phyloP scores from a whole-genome alignment of 495 filamentous ascomycete genomes.

The Neurospora sp. region DNA sequence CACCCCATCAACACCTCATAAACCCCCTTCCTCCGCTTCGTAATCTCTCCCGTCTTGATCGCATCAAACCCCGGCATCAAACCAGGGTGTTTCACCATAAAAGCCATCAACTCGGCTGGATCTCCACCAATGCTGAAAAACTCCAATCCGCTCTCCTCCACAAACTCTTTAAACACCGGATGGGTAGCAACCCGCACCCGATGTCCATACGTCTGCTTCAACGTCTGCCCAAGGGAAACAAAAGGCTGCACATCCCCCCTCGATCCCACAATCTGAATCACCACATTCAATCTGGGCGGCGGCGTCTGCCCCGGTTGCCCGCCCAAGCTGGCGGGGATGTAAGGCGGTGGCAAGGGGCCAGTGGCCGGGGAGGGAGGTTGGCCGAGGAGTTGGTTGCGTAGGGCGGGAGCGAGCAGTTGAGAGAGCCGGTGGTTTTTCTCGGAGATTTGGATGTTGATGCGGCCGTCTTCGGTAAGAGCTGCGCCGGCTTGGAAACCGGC shows the following conservation, averaged over 20 bases:
- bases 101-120: constrained; percentile 66
- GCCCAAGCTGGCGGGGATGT: constrained; percentile 52
- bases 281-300: constrained; percentile 54
- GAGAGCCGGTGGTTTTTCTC: constrained; percentile 54
- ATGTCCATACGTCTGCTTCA: constrained; percentile 59
- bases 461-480: constrained; percentile 48
- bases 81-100: constrained; percentile 73
- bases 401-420: constrained; percentile 53
- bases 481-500: constrained; percentile 38
- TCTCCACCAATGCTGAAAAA: constrained; percentile 67
- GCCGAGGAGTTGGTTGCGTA: constrained; percentile 46
- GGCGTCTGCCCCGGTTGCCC: constrained; percentile 49
- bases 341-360: constrained; percentile 40
- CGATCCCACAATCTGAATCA: constrained; percentile 71
- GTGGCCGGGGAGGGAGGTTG: constrained; percentile 25
- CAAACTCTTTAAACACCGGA: constrained; percentile 55
- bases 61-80: constrained; percentile 56
- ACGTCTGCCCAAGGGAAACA: constrained; percentile 55
- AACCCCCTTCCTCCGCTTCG: constrained; percentile 47
- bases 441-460: constrained; percentile 66
- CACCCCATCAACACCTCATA: constrained; percentile 52
- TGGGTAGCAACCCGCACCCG: constrained; percentile 62
- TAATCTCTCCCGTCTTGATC: constrained; percentile 56
- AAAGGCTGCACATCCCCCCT: constrained; percentile 73
- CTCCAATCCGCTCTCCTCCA: constrained; percentile 54